A percentile compares a stretch with the other conserved stretches of the same genome.
phyloP scores from a whole-genome alignment of 2,329 filamentous ascomycete species.

The Verticillium nonalfalfae region DNA sequence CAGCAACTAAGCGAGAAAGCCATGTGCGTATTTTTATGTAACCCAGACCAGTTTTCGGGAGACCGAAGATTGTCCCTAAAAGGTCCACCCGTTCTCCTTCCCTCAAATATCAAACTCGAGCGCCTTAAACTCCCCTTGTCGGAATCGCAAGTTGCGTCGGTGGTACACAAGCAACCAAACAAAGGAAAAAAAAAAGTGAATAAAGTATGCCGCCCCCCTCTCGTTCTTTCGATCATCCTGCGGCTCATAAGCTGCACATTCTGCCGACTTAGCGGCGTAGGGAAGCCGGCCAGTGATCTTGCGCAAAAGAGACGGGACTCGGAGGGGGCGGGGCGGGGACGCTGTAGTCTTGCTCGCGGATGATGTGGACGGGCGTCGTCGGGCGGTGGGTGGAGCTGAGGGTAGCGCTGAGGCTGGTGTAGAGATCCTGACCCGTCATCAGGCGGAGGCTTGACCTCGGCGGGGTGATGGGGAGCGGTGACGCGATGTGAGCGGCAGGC shows the following conservation, averaged over 20 bases:
- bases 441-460: slow-evolving; percentile 37
- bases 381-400: slow-evolving; percentile 37
- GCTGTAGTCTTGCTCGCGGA: slow-evolving; percentile 53
- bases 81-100: not conserved
- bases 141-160: not conserved
- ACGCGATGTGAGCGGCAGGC: slow-evolving; percentile 34
- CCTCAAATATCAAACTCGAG: not conserved
- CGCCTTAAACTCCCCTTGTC: not conserved
- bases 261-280: slow-evolving; percentile 20
- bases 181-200: not conserved
- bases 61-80: not conserved
- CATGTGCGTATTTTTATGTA: not conserved
- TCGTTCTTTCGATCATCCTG: not conserved
- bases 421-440: slow-evolving; percentile 43
- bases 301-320: slow-evolving; percentile 55
- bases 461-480: slow-evolving; percentile 41
- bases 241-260: not conserved
- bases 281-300: slow-evolving; percentile 45
- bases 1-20: not conserved
- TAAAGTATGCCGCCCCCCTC: not conserved
- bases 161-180: not conserved
- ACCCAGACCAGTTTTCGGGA: not conserved
- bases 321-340: slow-evolving; percentile 61
- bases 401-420: slow-evolving; percentile 45
- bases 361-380: slow-evolving; percentile 40